These are phyloP conservation scores for Hydrangea macrophylla DNA, from an alignment of 148 eudicot genomes.

Conservation along the genomic window DNA sequence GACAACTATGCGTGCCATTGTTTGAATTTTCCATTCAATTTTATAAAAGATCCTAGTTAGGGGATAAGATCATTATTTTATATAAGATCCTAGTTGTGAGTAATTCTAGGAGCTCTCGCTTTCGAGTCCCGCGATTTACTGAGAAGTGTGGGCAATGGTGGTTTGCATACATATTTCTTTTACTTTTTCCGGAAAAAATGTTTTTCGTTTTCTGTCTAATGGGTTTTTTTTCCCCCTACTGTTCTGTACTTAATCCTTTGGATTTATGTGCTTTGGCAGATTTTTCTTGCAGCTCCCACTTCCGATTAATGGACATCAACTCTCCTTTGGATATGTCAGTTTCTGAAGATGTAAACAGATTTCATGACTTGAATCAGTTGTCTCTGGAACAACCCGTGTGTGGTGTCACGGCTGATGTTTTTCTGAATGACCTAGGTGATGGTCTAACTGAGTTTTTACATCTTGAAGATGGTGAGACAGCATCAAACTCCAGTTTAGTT, in stretches of 20 bases:
- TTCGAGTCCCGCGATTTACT: too few species aligned
- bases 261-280: slow-evolving; percentile 1
- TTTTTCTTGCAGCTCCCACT: slow-evolving; percentile 16
- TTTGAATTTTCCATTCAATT: too few species aligned
- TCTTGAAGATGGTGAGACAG: slow-evolving; percentile 25
- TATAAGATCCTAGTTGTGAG: too few species aligned
- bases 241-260: background rate
- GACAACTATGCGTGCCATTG: too few species aligned
- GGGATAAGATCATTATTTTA: too few species aligned
- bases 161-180: too few species aligned
- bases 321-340: slow-evolving; percentile 16
- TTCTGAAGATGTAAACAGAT: slow-evolving; percentile 23
- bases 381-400: slow-evolving; percentile 14
- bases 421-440: slow-evolving; percentile 38
- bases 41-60: too few species aligned
- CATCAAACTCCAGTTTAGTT: slow-evolving; percentile 8
- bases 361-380: slow-evolving; percentile 22
- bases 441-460: slow-evolving; percentile 34
- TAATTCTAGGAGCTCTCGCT: too few species aligned
- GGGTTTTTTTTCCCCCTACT: too few species aligned
- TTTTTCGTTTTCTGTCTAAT: too few species aligned
- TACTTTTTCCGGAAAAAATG: too few species aligned
- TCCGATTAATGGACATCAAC: slow-evolving; percentile 41
- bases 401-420: slow-evolving; percentile 18
- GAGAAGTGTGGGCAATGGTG: too few species aligned